Evolutionary conservation across 768 basidiomycete genomes (phyloP).

Genomic region (Dentipellis sp.): DNA sequence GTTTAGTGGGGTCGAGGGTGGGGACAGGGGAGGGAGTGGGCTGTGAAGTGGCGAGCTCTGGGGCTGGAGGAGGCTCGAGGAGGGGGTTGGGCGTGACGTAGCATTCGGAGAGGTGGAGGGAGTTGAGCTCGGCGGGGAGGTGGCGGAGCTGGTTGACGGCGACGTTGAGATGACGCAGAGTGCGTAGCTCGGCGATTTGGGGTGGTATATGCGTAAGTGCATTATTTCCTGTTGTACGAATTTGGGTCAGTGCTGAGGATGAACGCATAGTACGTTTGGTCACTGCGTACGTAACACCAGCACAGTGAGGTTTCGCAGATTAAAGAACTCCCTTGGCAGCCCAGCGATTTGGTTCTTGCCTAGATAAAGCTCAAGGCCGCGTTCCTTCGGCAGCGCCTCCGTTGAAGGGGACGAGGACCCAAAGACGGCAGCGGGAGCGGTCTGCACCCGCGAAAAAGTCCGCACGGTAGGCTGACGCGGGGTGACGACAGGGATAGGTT

Average conservation of each 20-base stretch:
- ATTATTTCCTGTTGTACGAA: constrained; percentile 8
- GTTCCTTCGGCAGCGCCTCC: not conserved
- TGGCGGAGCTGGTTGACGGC: constrained; percentile 11
- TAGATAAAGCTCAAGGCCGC: constrained; percentile 10
- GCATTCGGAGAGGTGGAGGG: constrained; percentile 7
- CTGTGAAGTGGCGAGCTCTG: not conserved
- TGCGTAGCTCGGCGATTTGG: constrained; percentile 9
- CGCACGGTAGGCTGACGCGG: not conserved
- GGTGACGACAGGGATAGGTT: not conserved
- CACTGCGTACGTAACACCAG: constrained; percentile 9
- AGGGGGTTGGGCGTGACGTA: constrained; percentile 12
- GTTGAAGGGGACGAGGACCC: not conserved
- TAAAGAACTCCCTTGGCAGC: constrained; percentile 11
- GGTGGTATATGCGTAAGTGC: constrained; percentile 7
- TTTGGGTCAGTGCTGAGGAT: not conserved
- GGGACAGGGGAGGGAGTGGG: not conserved
- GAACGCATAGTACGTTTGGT: not conserved
- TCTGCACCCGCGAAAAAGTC: not conserved
- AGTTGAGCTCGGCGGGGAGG: constrained; percentile 13
- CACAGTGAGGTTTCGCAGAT: constrained; percentile 11
- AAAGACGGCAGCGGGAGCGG: not conserved
- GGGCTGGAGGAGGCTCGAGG: constrained; percentile 4
- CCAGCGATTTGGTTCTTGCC: constrained; percentile 9
- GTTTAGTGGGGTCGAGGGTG: not conserved
- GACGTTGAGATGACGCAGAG: constrained; percentile 10